Evolutionary conservation across 345 rosid genomes (phyloP).

Genomic region (Combretum micranthum): DNA sequence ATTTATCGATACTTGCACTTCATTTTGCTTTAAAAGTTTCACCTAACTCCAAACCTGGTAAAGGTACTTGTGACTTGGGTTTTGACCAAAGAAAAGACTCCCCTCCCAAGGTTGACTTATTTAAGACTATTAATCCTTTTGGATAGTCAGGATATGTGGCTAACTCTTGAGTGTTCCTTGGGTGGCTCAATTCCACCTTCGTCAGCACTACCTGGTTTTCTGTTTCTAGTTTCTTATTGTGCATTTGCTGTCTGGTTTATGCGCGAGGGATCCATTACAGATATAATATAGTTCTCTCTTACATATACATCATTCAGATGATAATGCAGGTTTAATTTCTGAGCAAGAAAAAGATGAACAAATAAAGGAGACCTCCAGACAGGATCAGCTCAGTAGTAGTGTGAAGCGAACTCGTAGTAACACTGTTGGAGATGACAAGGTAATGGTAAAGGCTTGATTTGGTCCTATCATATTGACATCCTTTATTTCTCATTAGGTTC

Average conservation of each 20-base stretch:
- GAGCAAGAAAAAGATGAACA: slow-evolving; percentile 30
- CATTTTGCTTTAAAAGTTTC: too few relatives aligned
- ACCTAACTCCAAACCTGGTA: too few relatives aligned
- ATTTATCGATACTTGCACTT: too few relatives aligned
- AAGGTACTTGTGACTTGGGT: too few relatives aligned
- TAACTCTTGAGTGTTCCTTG: too few relatives aligned
- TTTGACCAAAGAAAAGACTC: too few relatives aligned
- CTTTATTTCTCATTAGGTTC: neutral
- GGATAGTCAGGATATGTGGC: too few relatives aligned
- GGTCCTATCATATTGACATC: neutral
- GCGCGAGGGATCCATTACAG: too few relatives aligned
- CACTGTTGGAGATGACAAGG: slow-evolving; percentile 51
- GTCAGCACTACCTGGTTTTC: too few relatives aligned
- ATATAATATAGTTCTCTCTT: neutral
- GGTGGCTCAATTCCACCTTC: too few relatives aligned
- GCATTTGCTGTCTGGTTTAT: neutral
- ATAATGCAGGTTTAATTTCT: slow-evolving; percentile 22
- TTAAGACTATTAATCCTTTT: too few relatives aligned
- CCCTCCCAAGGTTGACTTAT: too few relatives aligned
- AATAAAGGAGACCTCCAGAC: slow-evolving; percentile 16
- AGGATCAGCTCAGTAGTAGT: slow-evolving; percentile 25
- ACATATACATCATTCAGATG: slow-evolving; percentile 19
- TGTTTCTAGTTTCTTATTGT: neutral
- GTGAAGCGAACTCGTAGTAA: slow-evolving; percentile 21
- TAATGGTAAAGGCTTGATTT: neutral